phyloP scores from a whole-genome alignment of 1,284 basidiomycete species.

The Cryptococcus depauperatus region DNA sequence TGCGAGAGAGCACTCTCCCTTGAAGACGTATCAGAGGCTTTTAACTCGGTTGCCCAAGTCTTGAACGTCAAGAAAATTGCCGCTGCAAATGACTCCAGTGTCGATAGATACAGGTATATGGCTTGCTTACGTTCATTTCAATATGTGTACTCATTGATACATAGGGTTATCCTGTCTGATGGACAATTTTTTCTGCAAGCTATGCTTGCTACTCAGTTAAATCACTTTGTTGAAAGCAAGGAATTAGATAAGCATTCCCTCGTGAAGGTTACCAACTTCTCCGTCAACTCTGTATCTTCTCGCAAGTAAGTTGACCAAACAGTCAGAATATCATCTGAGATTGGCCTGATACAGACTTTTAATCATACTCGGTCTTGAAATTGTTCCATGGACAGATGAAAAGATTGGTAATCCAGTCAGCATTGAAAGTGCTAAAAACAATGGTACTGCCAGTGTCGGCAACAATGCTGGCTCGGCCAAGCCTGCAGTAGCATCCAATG shows the following conservation, averaged over 20 bases:
- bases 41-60: slow-evolving; percentile 64
- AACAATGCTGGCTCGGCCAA: slow-evolving; percentile 18
- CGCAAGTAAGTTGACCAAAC: slow-evolving; percentile 55
- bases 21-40: slow-evolving; percentile 29
- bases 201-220: slow-evolving; percentile 92
- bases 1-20: slow-evolving; percentile 26
- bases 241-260: slow-evolving; percentile 64
- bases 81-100: slow-evolving; percentile 31
- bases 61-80: slow-evolving; percentile 71
- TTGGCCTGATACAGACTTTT: slow-evolving; percentile 54
- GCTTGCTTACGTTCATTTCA: background rate
- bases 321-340: background rate
- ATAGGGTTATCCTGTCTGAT: slow-evolving; percentile 54
- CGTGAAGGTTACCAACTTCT: slow-evolving; percentile 65
- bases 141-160: background rate
- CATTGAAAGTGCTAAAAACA: slow-evolving; percentile 34
- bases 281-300: slow-evolving; percentile 75
- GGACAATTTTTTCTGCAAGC: slow-evolving; percentile 76
- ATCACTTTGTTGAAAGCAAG: slow-evolving; percentile 64
- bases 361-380: slow-evolving; percentile 69
- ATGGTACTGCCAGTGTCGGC: background rate
- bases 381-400: slow-evolving; percentile 50
- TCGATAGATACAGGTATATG: slow-evolving; percentile 44
- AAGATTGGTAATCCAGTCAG: slow-evolving; percentile 68
- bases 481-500: slow-evolving; percentile 18